Base-by-base conservation (phyloP, 139 green algal species). In the Limnomonas spitsbergensis region DNA sequence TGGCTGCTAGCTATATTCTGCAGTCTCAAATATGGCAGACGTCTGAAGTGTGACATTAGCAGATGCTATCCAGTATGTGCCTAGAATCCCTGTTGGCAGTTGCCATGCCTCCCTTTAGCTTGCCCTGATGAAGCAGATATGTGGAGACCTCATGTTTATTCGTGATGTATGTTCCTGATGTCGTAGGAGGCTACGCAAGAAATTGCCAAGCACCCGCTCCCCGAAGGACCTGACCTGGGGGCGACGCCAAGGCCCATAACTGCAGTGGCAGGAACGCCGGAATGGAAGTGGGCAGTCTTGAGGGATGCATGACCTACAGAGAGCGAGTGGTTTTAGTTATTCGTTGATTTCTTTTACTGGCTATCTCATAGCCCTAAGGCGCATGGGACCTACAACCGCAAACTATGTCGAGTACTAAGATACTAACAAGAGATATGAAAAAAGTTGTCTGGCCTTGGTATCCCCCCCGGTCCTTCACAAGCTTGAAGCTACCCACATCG, bases 221-320 rank as follows among this genome's bases (percentile, higher is more conserved):
- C 47, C 14, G 14, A 29, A 20, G 47, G 47, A 29, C 47, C 47
- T 20, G 14, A 61, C 20, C 14, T 14, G 14, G 20, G 47, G 14
- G 47, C 47, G 20, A 20, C 20, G 47, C 47, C 47, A 29, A 20
- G 14, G 14, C 47, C 47, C 20, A 61, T 61, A 14, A 61, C 14
- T 61, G 47, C 14, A 61, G 47, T 29, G 47, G 14, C 14, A 38
- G 9, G 56, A 24, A 70, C 7, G n/a, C n/a, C 29, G 4, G 56
- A 70, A 36, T 70, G 56, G 56, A 70, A 70, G 29, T 70, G 56
- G 56, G 56, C 56, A 24, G 56, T 70, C 27, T 20, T 70, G 27
- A 70, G 56, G 56, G 47, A 61, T 20, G 47, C 47, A 61, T 61
- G 14, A 61, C 47, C 47, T 61, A 29, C 47, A 20, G 47, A 61